phyloP scores from a whole-genome alignment of 2,329 filamentous ascomycete species.

The Stemphylium lycopersici region DNA sequence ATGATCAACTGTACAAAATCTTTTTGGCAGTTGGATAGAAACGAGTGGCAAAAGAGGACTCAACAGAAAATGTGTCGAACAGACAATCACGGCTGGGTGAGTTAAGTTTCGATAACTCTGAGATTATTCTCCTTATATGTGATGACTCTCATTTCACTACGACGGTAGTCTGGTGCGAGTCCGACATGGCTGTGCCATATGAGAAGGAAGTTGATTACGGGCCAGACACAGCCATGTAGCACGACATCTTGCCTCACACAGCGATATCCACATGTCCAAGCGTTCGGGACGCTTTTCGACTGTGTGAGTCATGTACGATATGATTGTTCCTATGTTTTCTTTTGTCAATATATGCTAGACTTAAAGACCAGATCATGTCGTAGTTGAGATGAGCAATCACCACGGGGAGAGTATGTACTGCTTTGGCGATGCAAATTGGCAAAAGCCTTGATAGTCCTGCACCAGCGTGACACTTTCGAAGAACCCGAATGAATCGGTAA shows the following conservation, averaged over 20 bases:
- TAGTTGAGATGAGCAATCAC: too few relatives aligned
- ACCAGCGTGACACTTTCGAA: not conserved
- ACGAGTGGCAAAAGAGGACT: slow-evolving; percentile 12
- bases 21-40: slow-evolving; percentile 1
- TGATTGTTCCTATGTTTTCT: not conserved
- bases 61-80: slow-evolving; percentile 22
- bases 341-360: not conserved
- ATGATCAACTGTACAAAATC: slow-evolving; percentile 12
- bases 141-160: not conserved
- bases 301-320: slow-evolving; percentile 1
- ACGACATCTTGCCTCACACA: slow-evolving; percentile 27
- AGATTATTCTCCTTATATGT: slow-evolving; percentile 23
- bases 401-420: too few relatives aligned
- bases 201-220: slow-evolving; percentile 13
- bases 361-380: too few relatives aligned
- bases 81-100: slow-evolving; percentile 13
- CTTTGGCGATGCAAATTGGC: too few relatives aligned
- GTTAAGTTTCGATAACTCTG: not conserved
- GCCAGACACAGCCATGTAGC: slow-evolving; percentile 26
- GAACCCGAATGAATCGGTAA: slow-evolving; percentile 5
- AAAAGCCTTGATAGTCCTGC: too few relatives aligned
- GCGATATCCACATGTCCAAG: slow-evolving; percentile 1
- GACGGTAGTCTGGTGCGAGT: slow-evolving; percentile 5
- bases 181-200: slow-evolving; percentile 3
- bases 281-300: not conserved